Percentiles rank a stretch among this genome's conserved stretches.
phyloP scores from a whole-genome alignment of 352 stramenopile genomes.

The Phytophthora capsici region DNA sequence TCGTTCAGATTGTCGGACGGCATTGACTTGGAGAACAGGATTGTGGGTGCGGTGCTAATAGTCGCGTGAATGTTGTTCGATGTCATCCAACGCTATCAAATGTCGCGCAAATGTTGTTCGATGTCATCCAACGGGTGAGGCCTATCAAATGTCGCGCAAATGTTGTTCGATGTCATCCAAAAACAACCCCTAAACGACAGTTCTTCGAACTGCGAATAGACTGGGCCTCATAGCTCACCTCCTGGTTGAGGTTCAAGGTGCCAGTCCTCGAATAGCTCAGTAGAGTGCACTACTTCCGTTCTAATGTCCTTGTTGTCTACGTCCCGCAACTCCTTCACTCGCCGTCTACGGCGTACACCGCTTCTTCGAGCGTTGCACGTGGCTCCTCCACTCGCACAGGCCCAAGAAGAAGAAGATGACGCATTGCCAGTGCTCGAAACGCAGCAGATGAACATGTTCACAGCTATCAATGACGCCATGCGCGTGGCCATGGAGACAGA shows the following conservation, averaged over 20 bases:
- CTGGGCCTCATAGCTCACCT: neutral
- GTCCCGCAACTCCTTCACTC: neutral
- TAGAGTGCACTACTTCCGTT: neutral
- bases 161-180: too few relatives aligned
- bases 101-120: too few relatives aligned
- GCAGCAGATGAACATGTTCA: conserved; percentile 93
- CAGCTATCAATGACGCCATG: conserved; percentile 93
- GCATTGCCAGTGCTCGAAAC: conserved; percentile 46
- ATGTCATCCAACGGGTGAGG: too few relatives aligned
- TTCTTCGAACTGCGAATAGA: too few relatives aligned
- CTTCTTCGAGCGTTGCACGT: conserved; percentile 14
- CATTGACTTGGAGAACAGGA: too few relatives aligned
- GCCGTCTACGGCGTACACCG: conserved; percentile 2
- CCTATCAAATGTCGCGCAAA: too few relatives aligned
- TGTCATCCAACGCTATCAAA: too few relatives aligned
- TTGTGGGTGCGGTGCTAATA: too few relatives aligned
- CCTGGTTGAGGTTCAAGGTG: conserved; percentile 1
- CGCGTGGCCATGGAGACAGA: conserved; percentile 91
- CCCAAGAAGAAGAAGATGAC: conserved; percentile 25
- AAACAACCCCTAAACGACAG: too few relatives aligned
- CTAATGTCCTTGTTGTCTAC: conserved; percentile 25
- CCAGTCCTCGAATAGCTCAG: conserved; percentile 27
- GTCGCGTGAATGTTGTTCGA: too few relatives aligned
- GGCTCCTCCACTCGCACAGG: conserved; percentile 18
- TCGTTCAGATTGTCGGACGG: too few relatives aligned